phyloP scores from a whole-genome alignment of 306 rosid species.

The Acacia confusa region DNA sequence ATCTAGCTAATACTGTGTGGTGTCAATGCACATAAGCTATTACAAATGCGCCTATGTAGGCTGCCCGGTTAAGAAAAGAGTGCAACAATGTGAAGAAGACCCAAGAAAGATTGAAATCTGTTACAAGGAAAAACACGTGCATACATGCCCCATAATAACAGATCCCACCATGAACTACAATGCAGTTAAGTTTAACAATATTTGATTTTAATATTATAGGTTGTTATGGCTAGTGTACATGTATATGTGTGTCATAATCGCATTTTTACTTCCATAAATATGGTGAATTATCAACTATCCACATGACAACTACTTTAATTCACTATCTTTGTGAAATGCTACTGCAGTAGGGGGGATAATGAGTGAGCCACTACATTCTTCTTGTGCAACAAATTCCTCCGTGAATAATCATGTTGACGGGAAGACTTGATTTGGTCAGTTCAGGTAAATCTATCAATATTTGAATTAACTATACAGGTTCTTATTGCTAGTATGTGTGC shows the following conservation, averaged over 20 bases:
- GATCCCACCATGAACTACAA: neutral
- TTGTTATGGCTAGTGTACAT: too few relatives aligned
- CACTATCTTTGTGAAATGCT: neutral
- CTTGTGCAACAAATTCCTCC: neutral
- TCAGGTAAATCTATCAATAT: too few relatives aligned
- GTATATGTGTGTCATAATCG: neutral
- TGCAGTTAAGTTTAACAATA: neutral
- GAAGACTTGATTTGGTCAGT: neutral
- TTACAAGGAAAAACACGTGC: neutral
- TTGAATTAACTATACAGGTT: too few relatives aligned
- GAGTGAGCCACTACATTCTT: neutral
- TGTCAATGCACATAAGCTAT: neutral
- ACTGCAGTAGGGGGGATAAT: too few relatives aligned
- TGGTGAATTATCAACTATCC: too few relatives aligned
- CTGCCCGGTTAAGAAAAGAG: neutral
- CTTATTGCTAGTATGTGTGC: too few relatives aligned
- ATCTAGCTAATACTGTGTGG: too few relatives aligned
- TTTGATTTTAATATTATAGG: neutral
- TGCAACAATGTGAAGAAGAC: neutral
- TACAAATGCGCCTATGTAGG: neutral
- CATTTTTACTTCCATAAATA: neutral
- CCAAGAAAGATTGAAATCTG: neutral
- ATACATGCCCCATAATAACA: neutral
- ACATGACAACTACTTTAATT: neutral
- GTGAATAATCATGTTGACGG: neutral